Evolutionary conservation across 768 basidiomycete genomes (phyloP), one percentile per base, ranked within the genome.

Genomic region (Psilocybe tampanensis): DNA sequence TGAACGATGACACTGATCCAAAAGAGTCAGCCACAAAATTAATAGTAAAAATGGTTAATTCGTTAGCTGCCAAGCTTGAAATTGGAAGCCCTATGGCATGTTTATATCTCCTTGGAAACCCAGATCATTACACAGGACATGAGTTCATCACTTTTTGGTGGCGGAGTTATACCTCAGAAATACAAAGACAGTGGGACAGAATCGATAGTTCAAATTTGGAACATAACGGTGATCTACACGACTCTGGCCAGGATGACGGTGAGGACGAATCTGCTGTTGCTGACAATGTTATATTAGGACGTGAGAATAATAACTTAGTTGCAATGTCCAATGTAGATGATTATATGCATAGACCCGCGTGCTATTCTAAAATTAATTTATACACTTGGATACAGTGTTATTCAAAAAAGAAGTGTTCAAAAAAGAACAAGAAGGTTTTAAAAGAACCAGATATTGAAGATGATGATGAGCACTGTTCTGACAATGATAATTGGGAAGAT

Each of bases 101-200:
- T 11, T 59, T 73, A 58, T 76, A 76, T 45, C 47, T 76, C 0
- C 53, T 76, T 9, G 67, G 64, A 7, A 61, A 72, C 49, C 74
- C 72, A 17, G 77, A 79, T 56, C 74, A 75, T 22, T 77, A 77
- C 52, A 76, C 73, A 0, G 70, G 64, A 51, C 70, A 74, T 55
- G 62, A 32, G 12, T 78, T 77, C 61, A 55, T 65, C 1, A 34
- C 62, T 6, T 69, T 75, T 24, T 73, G 60, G 50, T 79, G 75
- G 76, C 49, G 60, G 42, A 45, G 45, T 8, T 78, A 58, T 68
- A 66, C 76, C 0, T 9, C 34, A 17, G 67, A 72, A 33, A 71
- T 60, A 0, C 18, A 52, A 21, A 44, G 48, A 11, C 32, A 48
- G 1, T 72, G 68, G 61, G 26, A 56, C 19, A n/a, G n/a, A n/a